phyloP scores from a whole-genome alignment of 1,139 yeast genomes.

The Suhomyces panamericanus region DNA sequence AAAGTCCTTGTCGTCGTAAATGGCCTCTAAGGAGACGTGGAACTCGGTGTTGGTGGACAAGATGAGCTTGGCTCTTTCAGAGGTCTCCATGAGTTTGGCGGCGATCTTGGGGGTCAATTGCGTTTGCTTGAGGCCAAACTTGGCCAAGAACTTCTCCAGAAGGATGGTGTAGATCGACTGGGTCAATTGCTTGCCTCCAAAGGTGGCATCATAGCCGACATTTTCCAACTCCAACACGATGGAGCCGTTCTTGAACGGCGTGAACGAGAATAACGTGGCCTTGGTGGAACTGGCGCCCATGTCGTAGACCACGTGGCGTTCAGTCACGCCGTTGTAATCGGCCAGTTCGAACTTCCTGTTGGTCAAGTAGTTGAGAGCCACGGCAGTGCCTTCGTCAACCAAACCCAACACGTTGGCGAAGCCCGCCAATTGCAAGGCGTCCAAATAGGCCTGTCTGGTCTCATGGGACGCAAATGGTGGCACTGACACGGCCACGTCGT shows the following conservation, averaged over 20 bases:
- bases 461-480: constrained; percentile 69
- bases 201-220: constrained; percentile 59
- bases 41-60: constrained; percentile 87
- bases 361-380: constrained; percentile 74
- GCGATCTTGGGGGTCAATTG: constrained; percentile 55
- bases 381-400: constrained; percentile 89
- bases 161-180: constrained; percentile 61
- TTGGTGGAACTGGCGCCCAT: constrained; percentile 92
- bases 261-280: constrained; percentile 75
- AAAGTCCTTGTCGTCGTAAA: constrained; percentile 73
- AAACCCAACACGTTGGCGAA: constrained; percentile 59
- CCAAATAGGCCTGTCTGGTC: constrained; percentile 70
- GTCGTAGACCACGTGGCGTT: constrained; percentile 77
- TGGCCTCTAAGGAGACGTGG: constrained; percentile 65
- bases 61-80: constrained; percentile 84
- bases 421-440: constrained; percentile 73
- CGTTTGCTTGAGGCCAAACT: constrained; percentile 37
- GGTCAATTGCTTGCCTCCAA: constrained; percentile 81
- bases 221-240: constrained; percentile 64
- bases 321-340: constrained; percentile 39
- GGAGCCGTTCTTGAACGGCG: constrained; percentile 43
- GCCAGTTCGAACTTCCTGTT: constrained; percentile 43
- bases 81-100: constrained; percentile 72
- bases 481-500: constrained; percentile 72
- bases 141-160: constrained; percentile 52